Evolutionary conservation across 176 grass and related monocot genomes (phyloP).

Genomic region (Melocanna baccifera): DNA sequence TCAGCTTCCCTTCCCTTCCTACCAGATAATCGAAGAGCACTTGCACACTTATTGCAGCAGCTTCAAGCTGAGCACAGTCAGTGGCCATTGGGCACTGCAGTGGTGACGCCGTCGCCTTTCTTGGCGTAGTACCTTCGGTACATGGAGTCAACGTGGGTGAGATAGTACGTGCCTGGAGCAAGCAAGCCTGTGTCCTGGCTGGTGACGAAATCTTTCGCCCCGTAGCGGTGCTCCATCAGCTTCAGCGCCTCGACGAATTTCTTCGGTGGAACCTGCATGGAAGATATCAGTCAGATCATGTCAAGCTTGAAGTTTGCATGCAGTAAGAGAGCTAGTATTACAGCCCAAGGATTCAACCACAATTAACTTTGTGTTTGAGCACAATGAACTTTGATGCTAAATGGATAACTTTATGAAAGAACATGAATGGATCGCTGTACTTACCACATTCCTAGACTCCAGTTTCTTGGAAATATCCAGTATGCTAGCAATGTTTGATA

Average conservation of each 20-base stretch:
- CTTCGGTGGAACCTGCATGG: slow-evolving; percentile 53
- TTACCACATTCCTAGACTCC: slow-evolving; percentile 70
- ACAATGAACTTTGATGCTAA: neutral
- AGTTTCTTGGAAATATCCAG: slow-evolving; percentile 69
- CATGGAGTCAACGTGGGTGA: slow-evolving; percentile 77
- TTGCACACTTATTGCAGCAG: slow-evolving; percentile 8
- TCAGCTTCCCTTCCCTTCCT: neutral
- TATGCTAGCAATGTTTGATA: slow-evolving; percentile 62
- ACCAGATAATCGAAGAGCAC: slow-evolving; percentile 9
- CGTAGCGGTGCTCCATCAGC: slow-evolving; percentile 88
- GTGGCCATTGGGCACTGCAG: slow-evolving; percentile 41
- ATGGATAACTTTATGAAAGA: neutral
- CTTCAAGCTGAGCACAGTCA: neutral
- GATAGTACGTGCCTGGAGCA: slow-evolving; percentile 68
- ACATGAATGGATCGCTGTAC: neutral
- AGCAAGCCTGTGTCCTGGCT: slow-evolving; percentile 72
- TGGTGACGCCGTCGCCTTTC: slow-evolving; percentile 24
- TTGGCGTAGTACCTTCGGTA: slow-evolving; percentile 80
- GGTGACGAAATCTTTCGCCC: slow-evolving; percentile 82
- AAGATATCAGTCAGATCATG: neutral
- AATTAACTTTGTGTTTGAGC: neutral
- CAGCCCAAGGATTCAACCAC: neutral
- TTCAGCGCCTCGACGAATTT: slow-evolving; percentile 74
- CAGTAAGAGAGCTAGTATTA: neutral
- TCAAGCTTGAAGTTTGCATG: neutral